These are phyloP conservation scores for Globisporangium acanthophoron DNA, from an alignment of 352 stramenopile genomes.

Conservation along the genomic window DNA sequence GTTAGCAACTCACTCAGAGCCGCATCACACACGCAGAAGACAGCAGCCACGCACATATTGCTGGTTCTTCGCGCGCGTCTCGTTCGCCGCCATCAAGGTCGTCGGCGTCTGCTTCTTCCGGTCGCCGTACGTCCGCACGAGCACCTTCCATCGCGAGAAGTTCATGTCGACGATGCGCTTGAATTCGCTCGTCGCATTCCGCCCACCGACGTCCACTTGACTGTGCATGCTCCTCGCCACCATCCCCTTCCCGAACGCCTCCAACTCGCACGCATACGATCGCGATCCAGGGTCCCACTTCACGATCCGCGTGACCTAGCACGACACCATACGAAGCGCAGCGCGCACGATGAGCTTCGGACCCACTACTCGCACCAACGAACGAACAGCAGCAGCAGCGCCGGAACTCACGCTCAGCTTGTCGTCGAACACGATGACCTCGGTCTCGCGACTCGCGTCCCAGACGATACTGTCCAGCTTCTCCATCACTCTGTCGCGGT, in stretches of 20 bases:
- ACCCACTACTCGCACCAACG: neutral
- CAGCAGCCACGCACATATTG: slow-evolving; percentile 7
- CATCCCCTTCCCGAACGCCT: slow-evolving; percentile 27
- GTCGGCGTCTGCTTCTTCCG: slow-evolving; percentile 36
- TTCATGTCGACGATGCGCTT: slow-evolving; percentile 32
- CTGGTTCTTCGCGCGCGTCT: slow-evolving; percentile 42
- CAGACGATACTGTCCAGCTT: slow-evolving; percentile 35
- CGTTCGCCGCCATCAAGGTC: slow-evolving; percentile 63
- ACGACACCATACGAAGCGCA: neutral
- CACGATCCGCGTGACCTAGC: slow-evolving; percentile 6
- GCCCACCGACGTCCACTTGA: slow-evolving; percentile 26
- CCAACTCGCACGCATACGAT: slow-evolving; percentile 24
- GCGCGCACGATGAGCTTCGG: neutral
- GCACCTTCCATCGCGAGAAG: slow-evolving; percentile 36
- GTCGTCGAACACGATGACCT: slow-evolving; percentile 15
- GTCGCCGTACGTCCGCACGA: slow-evolving; percentile 44
- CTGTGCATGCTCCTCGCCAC: slow-evolving; percentile 22
- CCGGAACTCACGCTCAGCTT: slow-evolving; percentile 17
- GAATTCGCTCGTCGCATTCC: slow-evolving; percentile 27
- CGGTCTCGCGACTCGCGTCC: slow-evolving; percentile 20
- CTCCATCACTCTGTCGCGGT: slow-evolving; percentile 31
- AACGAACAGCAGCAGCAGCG: neutral
- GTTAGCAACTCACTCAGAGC: neutral
- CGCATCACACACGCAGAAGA: slow-evolving; percentile 5
- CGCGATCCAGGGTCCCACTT: slow-evolving; percentile 1